Evolutionary conservation across 108 stramenopile genomes (phyloP), one percentile per base, ranked within the genome.

Genomic region (Nannochloropsis salina): DNA sequence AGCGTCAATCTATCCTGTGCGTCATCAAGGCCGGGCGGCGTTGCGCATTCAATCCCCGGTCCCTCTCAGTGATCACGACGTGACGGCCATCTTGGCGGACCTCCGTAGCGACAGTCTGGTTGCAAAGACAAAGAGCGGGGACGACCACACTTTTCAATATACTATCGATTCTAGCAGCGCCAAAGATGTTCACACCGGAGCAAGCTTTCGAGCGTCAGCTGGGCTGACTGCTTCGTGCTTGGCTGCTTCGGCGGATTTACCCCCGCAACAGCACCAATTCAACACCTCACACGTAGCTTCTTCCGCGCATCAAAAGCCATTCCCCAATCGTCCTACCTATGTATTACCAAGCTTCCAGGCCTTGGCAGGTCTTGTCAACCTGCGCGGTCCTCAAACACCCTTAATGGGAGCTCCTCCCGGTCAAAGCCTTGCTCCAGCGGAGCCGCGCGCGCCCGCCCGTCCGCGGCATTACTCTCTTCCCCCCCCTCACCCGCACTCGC

Each of bases 51-150:
- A 74, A n/a, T 74, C 61, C n/a, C 61, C 61, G 20, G 61, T 74
- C 15, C 61, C 61, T 6, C 8, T 74, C 20, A 74, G 20, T 74
- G 61, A 74, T 2, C 61, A n/a, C 5, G 61, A 74, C 8, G 61
- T 74, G 61, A 74, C 61, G 6, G 61, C 15, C n/a, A 74, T 74
- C n/a, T 74, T 74, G 61, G n/a, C 61, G 61, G 61, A 74, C 61
- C 61, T 74, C 8, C 61, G 61, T n/a, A 74, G 61, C 61, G n/a
- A 8, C 61, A 4, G 61, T n/a, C n/a, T 74, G 15, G 61, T n/a
- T 31, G 31, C 31, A 31, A 31, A 31, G 31, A 31, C 31, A 31
- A 31, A 31, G 31, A 31, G 31, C 31, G 1, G 31, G 31, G 31
- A 31, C 31, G 31, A 31, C 31, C 31, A 31, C 31, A 31, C 31